Evolutionary conservation across 768 basidiomycete genomes (phyloP).

Genomic region (Lactarius indigo): DNA sequence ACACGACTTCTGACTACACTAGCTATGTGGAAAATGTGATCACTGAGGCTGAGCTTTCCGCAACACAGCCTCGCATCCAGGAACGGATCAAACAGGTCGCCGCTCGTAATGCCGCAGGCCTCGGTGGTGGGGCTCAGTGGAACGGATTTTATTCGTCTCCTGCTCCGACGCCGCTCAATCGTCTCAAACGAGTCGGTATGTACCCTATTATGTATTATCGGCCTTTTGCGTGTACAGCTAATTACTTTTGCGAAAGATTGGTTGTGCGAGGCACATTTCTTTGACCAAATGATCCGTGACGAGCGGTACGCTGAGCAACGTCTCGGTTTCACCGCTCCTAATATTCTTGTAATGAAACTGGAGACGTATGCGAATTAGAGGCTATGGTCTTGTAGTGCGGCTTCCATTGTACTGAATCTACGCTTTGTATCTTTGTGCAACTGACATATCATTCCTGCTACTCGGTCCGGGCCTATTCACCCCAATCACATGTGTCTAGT

Average conservation of each 20-base stretch:
- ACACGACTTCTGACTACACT: constrained; percentile 5
- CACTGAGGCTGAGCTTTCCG: constrained; percentile 60
- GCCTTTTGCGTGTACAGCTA: not conserved
- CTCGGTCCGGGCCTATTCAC: not conserved
- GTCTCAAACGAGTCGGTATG: constrained; percentile 63
- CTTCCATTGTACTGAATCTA: not conserved
- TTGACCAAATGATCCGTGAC: constrained; percentile 59
- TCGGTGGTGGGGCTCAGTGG: constrained; percentile 39
- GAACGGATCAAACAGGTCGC: constrained; percentile 69
- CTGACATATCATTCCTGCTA: too few species aligned
- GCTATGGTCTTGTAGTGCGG: not conserved
- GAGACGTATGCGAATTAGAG: constrained; percentile 35
- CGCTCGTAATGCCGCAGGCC: constrained; percentile 34
- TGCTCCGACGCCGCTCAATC: constrained; percentile 41
- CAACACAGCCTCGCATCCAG: constrained; percentile 60
- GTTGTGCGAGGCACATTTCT: constrained; percentile 69
- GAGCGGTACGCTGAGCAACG: constrained; percentile 56
- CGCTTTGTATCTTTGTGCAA: not conserved
- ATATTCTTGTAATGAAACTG: constrained; percentile 72
- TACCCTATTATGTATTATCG: constrained; percentile 15
- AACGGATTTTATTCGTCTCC: constrained; percentile 43
- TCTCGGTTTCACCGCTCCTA: constrained; percentile 75
- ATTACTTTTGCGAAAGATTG: constrained; percentile 51
- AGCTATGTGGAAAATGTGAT: constrained; percentile 71
- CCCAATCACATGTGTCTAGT: not conserved